Evolutionary conservation across 306 rosid species (phyloP).

Genomic region (Pachyrhizus erosus): DNA sequence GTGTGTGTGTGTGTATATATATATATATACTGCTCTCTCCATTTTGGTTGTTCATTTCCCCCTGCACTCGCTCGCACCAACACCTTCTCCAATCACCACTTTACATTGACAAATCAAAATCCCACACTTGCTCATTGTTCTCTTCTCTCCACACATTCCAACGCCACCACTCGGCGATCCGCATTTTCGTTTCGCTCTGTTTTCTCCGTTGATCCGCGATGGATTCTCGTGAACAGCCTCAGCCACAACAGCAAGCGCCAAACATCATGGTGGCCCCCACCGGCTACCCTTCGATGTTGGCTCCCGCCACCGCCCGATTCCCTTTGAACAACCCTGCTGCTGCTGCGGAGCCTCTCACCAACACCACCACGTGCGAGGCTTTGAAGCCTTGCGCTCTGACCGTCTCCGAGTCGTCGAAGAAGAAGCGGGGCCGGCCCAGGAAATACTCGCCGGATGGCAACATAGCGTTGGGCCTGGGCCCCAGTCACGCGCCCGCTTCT

Average conservation of each 20-base stretch:
- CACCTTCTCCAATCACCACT: neutral
- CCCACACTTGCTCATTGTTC: neutral
- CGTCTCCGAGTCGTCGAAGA: slow-evolving; percentile 61
- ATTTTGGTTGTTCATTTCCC: neutral
- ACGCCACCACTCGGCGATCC: neutral
- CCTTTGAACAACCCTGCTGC: slow-evolving; percentile 47
- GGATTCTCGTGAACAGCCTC: slow-evolving; percentile 73
- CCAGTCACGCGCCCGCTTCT: slow-evolving; percentile 52
- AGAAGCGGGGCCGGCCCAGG: slow-evolving; percentile 92
- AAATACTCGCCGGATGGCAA: slow-evolving; percentile 75
- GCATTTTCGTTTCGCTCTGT: neutral
- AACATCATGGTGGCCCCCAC: slow-evolving; percentile 56
- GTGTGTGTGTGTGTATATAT: too few relatives aligned
- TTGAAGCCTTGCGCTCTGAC: slow-evolving; percentile 57
- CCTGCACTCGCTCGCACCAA: neutral
- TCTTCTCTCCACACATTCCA: neutral
- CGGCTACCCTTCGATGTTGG: slow-evolving; percentile 58
- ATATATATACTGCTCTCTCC: neutral
- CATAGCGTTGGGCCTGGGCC: slow-evolving; percentile 71
- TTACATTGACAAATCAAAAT: neutral
- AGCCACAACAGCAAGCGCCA: slow-evolving; percentile 43
- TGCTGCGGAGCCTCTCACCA: slow-evolving; percentile 48
- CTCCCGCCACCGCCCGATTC: slow-evolving; percentile 57
- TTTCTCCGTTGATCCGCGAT: slow-evolving; percentile 37
- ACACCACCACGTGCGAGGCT: neutral